phyloP scores from a whole-genome alignment of 164 flowering plant species.

The Cinnamomum chago region DNA sequence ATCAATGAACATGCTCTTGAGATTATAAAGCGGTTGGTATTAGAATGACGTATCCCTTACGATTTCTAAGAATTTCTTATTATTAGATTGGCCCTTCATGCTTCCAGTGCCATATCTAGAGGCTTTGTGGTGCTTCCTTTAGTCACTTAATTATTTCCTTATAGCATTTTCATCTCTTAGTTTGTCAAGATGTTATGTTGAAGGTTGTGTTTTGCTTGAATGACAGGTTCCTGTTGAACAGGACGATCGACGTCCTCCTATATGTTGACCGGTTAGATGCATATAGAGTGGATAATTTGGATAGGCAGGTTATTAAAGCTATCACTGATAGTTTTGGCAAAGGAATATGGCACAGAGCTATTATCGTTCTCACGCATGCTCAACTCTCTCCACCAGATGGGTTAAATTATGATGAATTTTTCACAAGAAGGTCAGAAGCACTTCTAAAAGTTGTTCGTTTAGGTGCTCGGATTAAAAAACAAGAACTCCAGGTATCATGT shows the following conservation, averaged over 20 bases:
- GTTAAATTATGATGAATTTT: constrained; percentile 69
- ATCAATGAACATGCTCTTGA: constrained; percentile 76
- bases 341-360: constrained; percentile 72
- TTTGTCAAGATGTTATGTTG: background rate
- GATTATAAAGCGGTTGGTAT: constrained; percentile 69
- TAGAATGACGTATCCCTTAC: background rate
- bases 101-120: background rate
- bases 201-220: constrained; percentile 6
- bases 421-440: constrained; percentile 72
- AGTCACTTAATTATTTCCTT: background rate
- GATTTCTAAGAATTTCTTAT: background rate
- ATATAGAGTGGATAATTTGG: constrained; percentile 92
- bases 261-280: constrained; percentile 95
- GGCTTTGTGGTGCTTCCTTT: background rate
- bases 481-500: constrained; percentile 40
- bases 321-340: constrained; percentile 88
- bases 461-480: constrained; percentile 59
- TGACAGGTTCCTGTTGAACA: constrained; percentile 79
- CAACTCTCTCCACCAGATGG: constrained; percentile 96
- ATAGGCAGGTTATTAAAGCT: constrained; percentile 66
- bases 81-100: background rate
- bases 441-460: constrained; percentile 58
- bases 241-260: constrained; percentile 89
- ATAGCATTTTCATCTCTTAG: background rate
- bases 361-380: constrained; percentile 91